Base-by-base conservation (phyloP, 257 asterid genomes). In the Anisodus acutangulus region DNA sequence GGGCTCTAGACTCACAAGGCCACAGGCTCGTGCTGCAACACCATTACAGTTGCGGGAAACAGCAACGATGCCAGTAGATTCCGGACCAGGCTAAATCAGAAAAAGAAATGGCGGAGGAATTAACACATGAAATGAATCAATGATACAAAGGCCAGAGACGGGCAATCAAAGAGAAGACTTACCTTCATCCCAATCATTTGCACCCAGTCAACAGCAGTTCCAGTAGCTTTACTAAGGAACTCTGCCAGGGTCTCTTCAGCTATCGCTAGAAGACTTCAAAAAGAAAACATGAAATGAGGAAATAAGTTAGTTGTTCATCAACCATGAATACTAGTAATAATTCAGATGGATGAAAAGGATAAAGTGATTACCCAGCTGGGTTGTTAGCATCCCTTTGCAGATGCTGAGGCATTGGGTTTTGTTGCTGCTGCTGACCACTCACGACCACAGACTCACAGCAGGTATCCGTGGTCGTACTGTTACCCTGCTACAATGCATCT, bases 131-230 rank as follows among this genome's bases (percentile, higher is more conserved):
- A 57, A 41, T 39, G 62, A 51, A 60, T 5, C 37, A 35, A 17
- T 16, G 31, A 69, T 16, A 69, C 55, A 35, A 53, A 86, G 64
- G 41, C 12, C 10, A 57, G 31, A 81, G 41, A 3, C 8, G 5
- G 64, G 13, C 53, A 45, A 74, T 51, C 9, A 59, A 8, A 49
- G 26, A 57, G 5, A 19, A 16, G 37, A 2, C 47, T n/a, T 85
- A 93, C 99, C 99, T 97, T 97, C 99, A 97, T 95, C 97, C 99
- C 98, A 92, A 95, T 93, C 98, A 97, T 90, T 93, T 93, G 98
- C 81, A 95, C 99, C 99, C 99, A 97, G 90, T 97, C 93, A 90
- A 95, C 98, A 93, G 98, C 97, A 90, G 98, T 97, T 93, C 99
- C 98, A 62, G 98, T 97, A 88, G 99, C 99, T 95, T 97, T 97